These are phyloP conservation scores for Cutaneotrichosporon sp. DNA, from an alignment of 1,284 basidiomycete genomes.

Conservation along the genomic window DNA sequence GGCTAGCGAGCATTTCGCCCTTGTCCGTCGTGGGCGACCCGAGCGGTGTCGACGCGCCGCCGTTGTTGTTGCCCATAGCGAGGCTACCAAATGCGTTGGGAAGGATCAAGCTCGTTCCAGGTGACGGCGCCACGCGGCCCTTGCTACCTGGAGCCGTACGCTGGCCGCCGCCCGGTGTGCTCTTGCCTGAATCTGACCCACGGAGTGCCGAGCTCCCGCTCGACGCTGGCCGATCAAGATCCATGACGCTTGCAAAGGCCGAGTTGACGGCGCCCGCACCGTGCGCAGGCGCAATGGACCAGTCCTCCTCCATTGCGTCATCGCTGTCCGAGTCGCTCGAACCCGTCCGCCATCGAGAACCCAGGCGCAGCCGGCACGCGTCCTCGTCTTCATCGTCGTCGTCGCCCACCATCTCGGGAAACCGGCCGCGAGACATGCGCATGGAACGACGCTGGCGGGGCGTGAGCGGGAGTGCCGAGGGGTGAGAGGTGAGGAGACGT, in stretches of 20 bases:
- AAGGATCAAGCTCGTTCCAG: slow-evolving; percentile 30
- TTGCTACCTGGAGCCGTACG: neutral
- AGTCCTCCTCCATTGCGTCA: slow-evolving; percentile 28
- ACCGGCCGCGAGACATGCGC: slow-evolving; percentile 31
- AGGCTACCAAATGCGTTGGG: slow-evolving; percentile 39
- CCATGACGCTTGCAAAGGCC: slow-evolving; percentile 44
- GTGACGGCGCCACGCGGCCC: slow-evolving; percentile 10
- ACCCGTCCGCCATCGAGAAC: slow-evolving; percentile 9
- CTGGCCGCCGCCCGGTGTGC: slow-evolving; percentile 10
- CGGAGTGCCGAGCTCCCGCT: slow-evolving; percentile 4
- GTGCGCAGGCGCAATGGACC: neutral
- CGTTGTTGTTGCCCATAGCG: slow-evolving; percentile 24
- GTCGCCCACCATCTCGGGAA: slow-evolving; percentile 44
- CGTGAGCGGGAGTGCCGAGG: slow-evolving; percentile 35
- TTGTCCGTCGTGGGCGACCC: slow-evolving; percentile 40
- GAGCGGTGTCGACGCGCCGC: slow-evolving; percentile 26
- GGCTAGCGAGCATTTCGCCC: slow-evolving; percentile 24
- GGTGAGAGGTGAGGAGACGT: slow-evolving; percentile 37
- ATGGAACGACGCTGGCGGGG: slow-evolving; percentile 33
- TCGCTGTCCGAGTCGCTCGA: slow-evolving; percentile 36
- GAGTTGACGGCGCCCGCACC: slow-evolving; percentile 35
- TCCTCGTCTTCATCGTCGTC: slow-evolving; percentile 41
- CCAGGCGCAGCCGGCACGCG: neutral
- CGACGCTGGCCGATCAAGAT: slow-evolving; percentile 37
- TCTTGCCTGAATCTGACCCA: slow-evolving; percentile 12